These are phyloP conservation scores for Leishmania braziliensis DNA, from an alignment of 208 protist genomes.

Conservation along the genomic window DNA sequence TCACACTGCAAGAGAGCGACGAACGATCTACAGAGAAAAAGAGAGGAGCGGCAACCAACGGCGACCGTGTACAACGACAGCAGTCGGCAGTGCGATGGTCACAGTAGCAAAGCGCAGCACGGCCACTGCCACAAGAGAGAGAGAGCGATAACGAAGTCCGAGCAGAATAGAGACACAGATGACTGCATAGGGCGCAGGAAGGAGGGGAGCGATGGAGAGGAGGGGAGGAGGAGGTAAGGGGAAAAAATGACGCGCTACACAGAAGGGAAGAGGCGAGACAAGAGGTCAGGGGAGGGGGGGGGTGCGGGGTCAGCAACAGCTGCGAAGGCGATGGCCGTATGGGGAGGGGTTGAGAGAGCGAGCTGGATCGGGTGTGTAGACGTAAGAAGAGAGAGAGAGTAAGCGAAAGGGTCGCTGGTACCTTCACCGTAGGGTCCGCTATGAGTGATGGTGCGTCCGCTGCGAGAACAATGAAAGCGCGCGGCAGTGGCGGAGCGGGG, in stretches of 20 bases:
- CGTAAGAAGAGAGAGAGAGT: constrained; percentile 3
- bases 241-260: background rate
- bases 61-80: too few relatives aligned
- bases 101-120: too few relatives aligned
- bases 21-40: too few relatives aligned
- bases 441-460: background rate
- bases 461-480: too few relatives aligned
- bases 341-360: background rate
- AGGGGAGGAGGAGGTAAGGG: background rate
- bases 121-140: too few relatives aligned
- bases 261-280: background rate
- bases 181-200: background rate
- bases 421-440: background rate
- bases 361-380: background rate
- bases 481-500: background rate
- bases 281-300: too few relatives aligned
- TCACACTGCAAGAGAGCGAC: too few relatives aligned
- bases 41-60: too few relatives aligned
- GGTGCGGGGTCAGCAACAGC: background rate
- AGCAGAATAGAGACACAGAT: background rate
- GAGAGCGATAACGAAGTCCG: too few relatives aligned
- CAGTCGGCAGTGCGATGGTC: too few relatives aligned
- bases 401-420: background rate
- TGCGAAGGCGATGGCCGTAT: background rate
- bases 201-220: background rate